Evolutionary conservation across 1,284 basidiomycete species (phyloP), one percentile per base, ranked within the genome.

Genomic region (Hemileccinum hortonii): DNA sequence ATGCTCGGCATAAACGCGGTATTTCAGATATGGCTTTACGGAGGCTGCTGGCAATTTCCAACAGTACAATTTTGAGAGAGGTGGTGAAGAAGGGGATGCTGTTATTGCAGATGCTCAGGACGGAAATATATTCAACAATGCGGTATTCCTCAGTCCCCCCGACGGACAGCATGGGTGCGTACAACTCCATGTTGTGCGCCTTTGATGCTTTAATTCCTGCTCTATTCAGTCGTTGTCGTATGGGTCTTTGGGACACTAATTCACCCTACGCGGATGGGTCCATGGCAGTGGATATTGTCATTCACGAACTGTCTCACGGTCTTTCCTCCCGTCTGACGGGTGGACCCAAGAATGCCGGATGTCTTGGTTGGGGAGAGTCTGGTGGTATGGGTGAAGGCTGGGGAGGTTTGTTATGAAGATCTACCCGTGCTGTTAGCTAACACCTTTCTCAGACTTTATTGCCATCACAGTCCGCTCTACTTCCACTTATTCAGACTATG

Each of bases 311-410:
- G 64, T 78, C 82, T 50, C 96, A 98, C 69, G 95, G 95, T 62
- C 74, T 98, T 47, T 93, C 90, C 61, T 98, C 92, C 4, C 89
- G 96, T 66, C 73, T 98, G 54, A 98, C 95, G n/a, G 95, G 95
- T 71, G 95, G 95, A 4, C 94, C 95, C 0, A 79, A 84, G 57
- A 94, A 98, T 76, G 94, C 91, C 43, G 90, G 90, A 9, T 96
- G 94, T 71, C 84, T 97, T 55, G 94, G 93, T 15, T 98, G 91
- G 87, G 94, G 94, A 49, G 94, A 98, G 75, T 83, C 87, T 19
- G 95, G 95, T 40, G 96, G 95, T 41, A 97, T 98, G 94, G 95
- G 93, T 62, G 92, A 95, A 73, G 94, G 91, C 16, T 93, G 92
- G 91, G 92, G 92, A 61, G 84, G 82, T 80, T 61, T 53, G 72